Percentiles rank a stretch among this genome's conserved stretches.
phyloP scores from a whole-genome alignment of 805 yeast genomes.

The Candida jianshihensis region DNA sequence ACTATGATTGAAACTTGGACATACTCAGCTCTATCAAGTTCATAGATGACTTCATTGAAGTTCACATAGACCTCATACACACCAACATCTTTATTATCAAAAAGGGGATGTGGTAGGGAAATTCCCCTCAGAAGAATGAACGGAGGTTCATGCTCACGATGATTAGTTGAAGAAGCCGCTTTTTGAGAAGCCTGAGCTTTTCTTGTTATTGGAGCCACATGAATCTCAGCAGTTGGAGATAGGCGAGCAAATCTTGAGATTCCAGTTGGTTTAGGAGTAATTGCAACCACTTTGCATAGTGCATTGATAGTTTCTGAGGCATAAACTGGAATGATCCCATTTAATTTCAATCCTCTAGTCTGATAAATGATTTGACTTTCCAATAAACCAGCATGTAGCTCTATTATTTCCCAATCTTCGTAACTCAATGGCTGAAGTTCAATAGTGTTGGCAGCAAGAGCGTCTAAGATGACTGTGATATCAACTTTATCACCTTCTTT shows the following conservation, averaged over 20 bases:
- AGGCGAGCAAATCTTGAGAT: constrained; percentile 38
- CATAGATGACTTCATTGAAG: constrained; percentile 29
- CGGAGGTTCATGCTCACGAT: constrained; percentile 20
- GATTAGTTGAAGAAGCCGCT: constrained; percentile 15
- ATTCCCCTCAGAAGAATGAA: constrained; percentile 46
- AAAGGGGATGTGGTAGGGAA: constrained; percentile 44
- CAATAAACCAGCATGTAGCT: constrained; percentile 67
- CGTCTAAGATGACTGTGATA: constrained; percentile 40
- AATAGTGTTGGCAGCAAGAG: constrained; percentile 51
- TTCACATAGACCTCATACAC: constrained; percentile 41
- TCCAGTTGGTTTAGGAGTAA: constrained; percentile 32
- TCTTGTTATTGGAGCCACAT: constrained; percentile 65
- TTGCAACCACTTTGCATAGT: constrained; percentile 42
- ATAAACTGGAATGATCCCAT: constrained; percentile 59
- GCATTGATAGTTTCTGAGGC: constrained; percentile 60
- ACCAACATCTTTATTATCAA: constrained; percentile 12
- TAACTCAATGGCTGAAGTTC: constrained; percentile 71
- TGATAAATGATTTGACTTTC: constrained; percentile 74
- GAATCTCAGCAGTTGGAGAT: constrained; percentile 58
- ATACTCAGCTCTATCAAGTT: constrained; percentile 32
- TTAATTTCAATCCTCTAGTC: constrained; percentile 61
- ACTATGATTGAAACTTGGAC: constrained; percentile 45
- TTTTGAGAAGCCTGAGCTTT: constrained; percentile 21
- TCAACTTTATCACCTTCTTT: constrained; percentile 34
- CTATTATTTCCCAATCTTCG: constrained; percentile 89